Evolutionary conservation across 2,329 filamentous ascomycete species (phyloP), one percentile per base, ranked within the genome.

Genomic region (Madurella fahalii): DNA sequence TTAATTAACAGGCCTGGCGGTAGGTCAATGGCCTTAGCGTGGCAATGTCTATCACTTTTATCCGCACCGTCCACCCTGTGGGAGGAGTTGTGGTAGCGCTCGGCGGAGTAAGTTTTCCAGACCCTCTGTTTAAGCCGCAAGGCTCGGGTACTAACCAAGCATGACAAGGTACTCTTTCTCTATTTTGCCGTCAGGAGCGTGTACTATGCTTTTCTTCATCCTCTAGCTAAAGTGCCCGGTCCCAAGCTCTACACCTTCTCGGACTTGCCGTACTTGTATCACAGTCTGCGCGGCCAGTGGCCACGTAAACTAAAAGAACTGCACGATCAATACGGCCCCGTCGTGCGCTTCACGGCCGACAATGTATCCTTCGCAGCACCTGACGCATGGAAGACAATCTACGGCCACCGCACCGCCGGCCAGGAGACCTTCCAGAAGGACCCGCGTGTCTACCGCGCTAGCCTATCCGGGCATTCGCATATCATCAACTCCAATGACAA

Each of bases 231-330:
- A 16, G 57, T 58, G 32, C 64, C 64, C 2, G 64, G 64, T n/a
- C 64, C 64, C 9, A 46, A 60, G 7, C 46, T 63, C 40, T 58
- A 59, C 31, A 53, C 59, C 42, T 58, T 62, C 30, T 63, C 58
- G 4, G 50, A 58, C 34, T 25, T 63, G 4, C 60, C 63, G 2
- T 59, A 51, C 32, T 40, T 61, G 30, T 79, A 95, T 34, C 89
- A 90, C 16, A 95, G 95, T 62, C 83, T 95, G 45, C 89, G 89
- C 2, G 90, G 90, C 25, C 94, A 94, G 68, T 94, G 95, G 89
- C 72, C 74, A 53, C 54, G 56, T 32, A 52, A 57, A 25, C 40
- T 62, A n/a, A 58, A 57, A 56, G 47, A 59, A 30, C 52, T 69
- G 50, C 65, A 74, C 59, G 57, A 65, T n/a, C 58, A 62, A 20